A percentile compares a stretch with the other conserved stretches of the same genome.
phyloP scores from a whole-genome alignment of 192 early-diverging fungal genomes.

The Umbelopsis isabellina region DNA sequence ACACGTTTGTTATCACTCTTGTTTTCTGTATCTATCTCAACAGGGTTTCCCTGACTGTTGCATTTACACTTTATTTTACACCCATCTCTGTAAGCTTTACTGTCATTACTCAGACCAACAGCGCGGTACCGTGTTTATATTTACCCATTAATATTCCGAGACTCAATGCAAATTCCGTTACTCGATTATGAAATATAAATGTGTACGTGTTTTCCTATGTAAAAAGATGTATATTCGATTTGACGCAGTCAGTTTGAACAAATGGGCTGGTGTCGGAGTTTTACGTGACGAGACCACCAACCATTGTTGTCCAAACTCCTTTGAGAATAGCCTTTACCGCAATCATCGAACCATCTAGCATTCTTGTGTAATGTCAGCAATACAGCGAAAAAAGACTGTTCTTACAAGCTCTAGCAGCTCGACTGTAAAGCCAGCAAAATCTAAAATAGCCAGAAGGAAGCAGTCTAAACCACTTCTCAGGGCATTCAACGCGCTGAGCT shows the following conservation, averaged over 20 bases:
- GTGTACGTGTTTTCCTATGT: too few relatives aligned
- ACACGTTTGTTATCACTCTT: not conserved
- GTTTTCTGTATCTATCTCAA: slow-evolving; percentile 11
- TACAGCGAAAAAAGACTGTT: not conserved
- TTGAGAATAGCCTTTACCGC: too few relatives aligned
- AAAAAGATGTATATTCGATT: too few relatives aligned
- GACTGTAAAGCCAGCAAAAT: not conserved
- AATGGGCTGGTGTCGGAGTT: too few relatives aligned
- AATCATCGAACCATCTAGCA: too few relatives aligned
- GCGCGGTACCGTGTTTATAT: not conserved
- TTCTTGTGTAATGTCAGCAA: not conserved
- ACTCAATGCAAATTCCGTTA: too few relatives aligned
- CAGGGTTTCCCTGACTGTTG: slow-evolving; percentile 5
- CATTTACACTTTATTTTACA: not conserved
- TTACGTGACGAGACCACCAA: too few relatives aligned
- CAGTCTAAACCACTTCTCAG: not conserved
- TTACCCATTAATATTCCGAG: too few relatives aligned
- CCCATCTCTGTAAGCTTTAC: not conserved
- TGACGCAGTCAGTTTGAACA: too few relatives aligned
- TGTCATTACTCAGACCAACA: slow-evolving; percentile 3
- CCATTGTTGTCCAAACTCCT: too few relatives aligned
- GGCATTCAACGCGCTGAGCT: slow-evolving; percentile 20
- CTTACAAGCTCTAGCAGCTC: not conserved
- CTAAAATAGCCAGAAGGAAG: too few relatives aligned
- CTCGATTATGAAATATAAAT: too few relatives aligned